phyloP scores from a whole-genome alignment of 2,329 filamentous ascomycete species.

The Rhexocercosporidium sp. region DNA sequence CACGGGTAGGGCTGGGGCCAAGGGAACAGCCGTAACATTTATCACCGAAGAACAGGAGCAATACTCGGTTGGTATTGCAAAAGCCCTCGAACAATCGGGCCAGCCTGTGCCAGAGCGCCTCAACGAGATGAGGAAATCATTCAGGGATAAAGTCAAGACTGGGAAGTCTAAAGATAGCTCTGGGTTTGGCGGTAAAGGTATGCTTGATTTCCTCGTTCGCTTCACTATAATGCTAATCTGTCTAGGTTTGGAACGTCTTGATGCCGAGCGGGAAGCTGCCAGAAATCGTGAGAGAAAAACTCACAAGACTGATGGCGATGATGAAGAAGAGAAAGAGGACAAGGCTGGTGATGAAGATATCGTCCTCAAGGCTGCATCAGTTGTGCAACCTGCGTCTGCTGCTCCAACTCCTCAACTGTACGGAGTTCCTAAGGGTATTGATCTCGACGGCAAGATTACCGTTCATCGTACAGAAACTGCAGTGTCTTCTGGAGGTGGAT shows the following conservation, averaged over 20 bases:
- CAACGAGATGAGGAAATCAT: conserved; percentile 70
- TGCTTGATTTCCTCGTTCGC: not conserved
- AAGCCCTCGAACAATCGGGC: conserved; percentile 83
- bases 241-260: conserved; percentile 74
- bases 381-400: conserved; percentile 64
- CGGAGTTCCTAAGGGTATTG: conserved; percentile 59
- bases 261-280: conserved; percentile 87
- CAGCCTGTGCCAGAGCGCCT: conserved; percentile 78
- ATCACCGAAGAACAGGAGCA: conserved; percentile 90
- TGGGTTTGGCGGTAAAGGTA: conserved; percentile 91
- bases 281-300: conserved; percentile 86
- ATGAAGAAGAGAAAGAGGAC: conserved; percentile 79
- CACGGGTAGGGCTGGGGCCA: conserved; percentile 93
- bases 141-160: conserved; percentile 88
- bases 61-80: conserved; percentile 87
- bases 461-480: conserved; percentile 72
- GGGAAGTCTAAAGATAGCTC: conserved; percentile 89
- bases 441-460: conserved; percentile 72
- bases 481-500: conserved; percentile 43
- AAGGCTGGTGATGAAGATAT: conserved; percentile 73
- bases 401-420: conserved; percentile 43
- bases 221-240: conserved; percentile 12
- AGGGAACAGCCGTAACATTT: conserved; percentile 92
- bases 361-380: conserved; percentile 68
- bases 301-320: conserved; percentile 85